These are phyloP conservation scores for Chimonanthus salicifolius DNA, from an alignment of 164 flowering plant species.

Conservation along the genomic window DNA sequence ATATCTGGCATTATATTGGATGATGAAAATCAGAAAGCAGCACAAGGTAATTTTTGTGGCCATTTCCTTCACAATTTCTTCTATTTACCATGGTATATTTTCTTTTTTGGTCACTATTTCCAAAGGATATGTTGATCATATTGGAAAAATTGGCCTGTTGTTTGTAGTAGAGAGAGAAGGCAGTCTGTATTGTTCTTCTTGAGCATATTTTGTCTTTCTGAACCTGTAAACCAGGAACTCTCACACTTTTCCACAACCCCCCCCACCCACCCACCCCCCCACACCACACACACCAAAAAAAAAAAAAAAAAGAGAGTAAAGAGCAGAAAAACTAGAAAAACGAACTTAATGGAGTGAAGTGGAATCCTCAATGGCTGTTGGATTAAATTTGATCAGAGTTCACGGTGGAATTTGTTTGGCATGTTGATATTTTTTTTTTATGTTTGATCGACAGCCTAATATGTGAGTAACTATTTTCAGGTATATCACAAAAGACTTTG, in stretches of 20 bases:
- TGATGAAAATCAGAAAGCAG: constrained; percentile 13
- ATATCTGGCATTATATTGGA: constrained; percentile 11
- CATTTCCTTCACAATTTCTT: background rate
- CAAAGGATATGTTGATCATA: too few relatives aligned
- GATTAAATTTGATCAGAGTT: too few relatives aligned
- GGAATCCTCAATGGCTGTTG: background rate
- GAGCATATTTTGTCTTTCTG: background rate
- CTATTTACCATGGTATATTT: too few relatives aligned
- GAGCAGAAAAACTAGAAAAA: background rate
- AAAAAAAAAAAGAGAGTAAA: too few relatives aligned
- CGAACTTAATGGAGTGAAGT: background rate
- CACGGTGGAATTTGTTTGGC: too few relatives aligned
- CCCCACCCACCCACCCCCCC: too few relatives aligned
- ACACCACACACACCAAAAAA: too few relatives aligned
- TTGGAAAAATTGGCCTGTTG: too few relatives aligned
- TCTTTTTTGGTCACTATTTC: too few relatives aligned
- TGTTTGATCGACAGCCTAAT: background rate
- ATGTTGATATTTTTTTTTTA: background rate
- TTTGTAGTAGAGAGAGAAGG: too few relatives aligned
- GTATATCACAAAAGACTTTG: constrained; percentile 16
- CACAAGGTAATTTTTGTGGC: constrained; percentile 22
- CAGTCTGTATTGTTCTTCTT: too few relatives aligned
- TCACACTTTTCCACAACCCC: too few relatives aligned
- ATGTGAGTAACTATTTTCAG: constrained; percentile 22
- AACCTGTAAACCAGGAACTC: background rate